A percentile compares a stretch with the other conserved stretches of the same genome.
These are phyloP conservation scores for Monascus purpureus DNA, from an alignment of 495 filamentous ascomycete genomes.

Conservation along the genomic window DNA sequence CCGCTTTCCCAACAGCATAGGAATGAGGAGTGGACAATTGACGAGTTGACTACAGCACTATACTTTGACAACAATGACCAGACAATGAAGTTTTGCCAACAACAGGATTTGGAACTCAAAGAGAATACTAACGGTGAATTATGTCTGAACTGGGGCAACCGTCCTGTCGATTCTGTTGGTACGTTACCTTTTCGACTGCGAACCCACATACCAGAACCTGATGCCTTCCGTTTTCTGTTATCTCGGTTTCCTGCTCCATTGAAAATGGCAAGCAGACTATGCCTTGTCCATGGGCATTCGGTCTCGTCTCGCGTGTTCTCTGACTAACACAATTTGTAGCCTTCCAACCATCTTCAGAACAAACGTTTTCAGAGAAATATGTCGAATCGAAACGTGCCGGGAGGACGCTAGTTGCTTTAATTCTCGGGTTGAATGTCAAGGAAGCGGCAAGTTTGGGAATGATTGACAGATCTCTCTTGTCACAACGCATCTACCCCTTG, in stretches of 20 bases:
- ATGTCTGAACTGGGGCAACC: slow-evolving; percentile 39
- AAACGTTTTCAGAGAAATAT: slow-evolving; percentile 33
- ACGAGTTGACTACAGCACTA: slow-evolving; percentile 49
- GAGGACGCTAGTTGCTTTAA: slow-evolving; percentile 32
- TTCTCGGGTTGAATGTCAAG: slow-evolving; percentile 36
- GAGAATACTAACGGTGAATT: slow-evolving; percentile 32
- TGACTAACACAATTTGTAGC: slow-evolving; percentile 10
- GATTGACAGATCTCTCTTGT: slow-evolving; percentile 23
- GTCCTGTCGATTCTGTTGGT: slow-evolving; percentile 29
- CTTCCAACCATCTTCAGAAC: slow-evolving; percentile 31
- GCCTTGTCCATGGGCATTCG: neutral
- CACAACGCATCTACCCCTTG: slow-evolving; percentile 6
- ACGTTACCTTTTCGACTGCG: slow-evolving; percentile 10
- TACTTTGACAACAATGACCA: slow-evolving; percentile 63
- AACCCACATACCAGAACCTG: neutral
- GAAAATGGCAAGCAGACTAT: neutral
- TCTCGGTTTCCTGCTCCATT: neutral
- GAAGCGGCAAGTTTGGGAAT: slow-evolving; percentile 33
- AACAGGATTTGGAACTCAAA: slow-evolving; percentile 50
- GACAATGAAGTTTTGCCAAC: slow-evolving; percentile 52
- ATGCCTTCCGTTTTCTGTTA: neutral
- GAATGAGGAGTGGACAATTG: slow-evolving; percentile 61
- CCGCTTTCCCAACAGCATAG: slow-evolving; percentile 50
- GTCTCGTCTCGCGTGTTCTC: neutral
- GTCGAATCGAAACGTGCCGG: slow-evolving; percentile 39